Evolutionary conservation across 345 rosid species (phyloP).

Genomic region (Raphanus raphanistrum): DNA sequence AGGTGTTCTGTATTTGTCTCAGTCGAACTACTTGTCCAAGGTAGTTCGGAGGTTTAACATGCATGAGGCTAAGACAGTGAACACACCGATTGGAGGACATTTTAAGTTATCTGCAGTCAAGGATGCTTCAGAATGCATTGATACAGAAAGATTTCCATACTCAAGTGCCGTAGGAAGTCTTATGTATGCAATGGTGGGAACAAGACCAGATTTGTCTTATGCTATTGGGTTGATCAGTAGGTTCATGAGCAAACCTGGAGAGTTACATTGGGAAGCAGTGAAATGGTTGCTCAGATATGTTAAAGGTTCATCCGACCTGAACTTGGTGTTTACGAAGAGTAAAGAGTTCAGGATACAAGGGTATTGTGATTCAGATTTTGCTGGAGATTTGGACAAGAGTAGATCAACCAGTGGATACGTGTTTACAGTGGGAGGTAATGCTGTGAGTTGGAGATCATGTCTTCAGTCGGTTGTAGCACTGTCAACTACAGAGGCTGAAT

Average conservation of each 20-base stretch:
- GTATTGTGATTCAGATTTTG: neutral
- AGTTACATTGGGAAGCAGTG: neutral
- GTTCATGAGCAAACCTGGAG: neutral
- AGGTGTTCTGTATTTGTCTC: neutral
- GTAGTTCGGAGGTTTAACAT: neutral
- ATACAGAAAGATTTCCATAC: neutral
- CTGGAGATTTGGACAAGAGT: neutral
- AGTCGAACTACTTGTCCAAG: neutral
- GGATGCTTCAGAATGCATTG: neutral
- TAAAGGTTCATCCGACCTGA: slow-evolving; percentile 16
- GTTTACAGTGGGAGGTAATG: neutral
- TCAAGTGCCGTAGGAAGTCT: neutral
- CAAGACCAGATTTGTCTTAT: neutral
- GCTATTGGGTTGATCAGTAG: neutral
- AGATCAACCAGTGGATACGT: neutral
- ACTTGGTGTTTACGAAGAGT: neutral
- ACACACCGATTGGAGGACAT: neutral
- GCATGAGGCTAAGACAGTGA: neutral
- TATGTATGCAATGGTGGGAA: neutral
- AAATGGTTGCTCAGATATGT: slow-evolving; percentile 28
- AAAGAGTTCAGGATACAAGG: neutral
- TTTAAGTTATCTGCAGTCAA: neutral
- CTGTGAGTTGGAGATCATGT: neutral
- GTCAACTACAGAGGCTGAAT: neutral
- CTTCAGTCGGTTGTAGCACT: neutral